Evolutionary conservation across 2,329 filamentous ascomycete species (phyloP), one percentile per base, ranked within the genome.

Genomic region (Nemania sp.): DNA sequence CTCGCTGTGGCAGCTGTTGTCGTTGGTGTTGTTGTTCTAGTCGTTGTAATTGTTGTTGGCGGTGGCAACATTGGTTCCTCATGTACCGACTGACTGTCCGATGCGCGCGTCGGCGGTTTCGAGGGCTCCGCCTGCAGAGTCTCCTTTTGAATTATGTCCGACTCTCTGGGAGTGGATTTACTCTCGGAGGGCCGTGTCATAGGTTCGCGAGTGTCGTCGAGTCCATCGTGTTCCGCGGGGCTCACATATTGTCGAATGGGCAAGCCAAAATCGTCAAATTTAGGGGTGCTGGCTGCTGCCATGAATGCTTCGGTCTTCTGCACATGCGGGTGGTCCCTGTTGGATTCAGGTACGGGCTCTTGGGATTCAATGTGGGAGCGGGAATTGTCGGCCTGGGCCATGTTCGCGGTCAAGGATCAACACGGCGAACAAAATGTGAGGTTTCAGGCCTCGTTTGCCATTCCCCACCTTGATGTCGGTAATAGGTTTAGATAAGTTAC

Each of bases 261-360:
- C 65, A 91, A 77, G 52, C 89, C 89, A 72, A 91, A 91, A 66
- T 91, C 89, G 73, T 91, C 89, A 60, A 87, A 76, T 69, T 88
- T 85, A 51, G 71, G 73, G 59, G 67, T 70, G 63, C 65, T 68
- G 68, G 65, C 70, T 62, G 70, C 67, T 64, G 71, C 68, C 70
- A 73, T 75, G 65, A 65, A 59, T 62, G 60, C 64, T 59, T 62
- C 58, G 58, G 67, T 66, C 60, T 69, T 65, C 62, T 65, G 65
- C 66, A 68, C 68, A 73, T 73, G 67, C 68, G 71, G 73, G 69
- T 62, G 66, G 62, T 67, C 50, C 20, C 17, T 54, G 20, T 54
- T 68, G 63, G 66, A 70, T 70, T 67, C 21, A 59, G 59, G 65
- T 59, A 59, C 67, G 67, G 63, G 62, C 67, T 55, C 39, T 21